phyloP scores from a whole-genome alignment of 2,329 filamentous ascomycete species.

The Talaromyces piceae region DNA sequence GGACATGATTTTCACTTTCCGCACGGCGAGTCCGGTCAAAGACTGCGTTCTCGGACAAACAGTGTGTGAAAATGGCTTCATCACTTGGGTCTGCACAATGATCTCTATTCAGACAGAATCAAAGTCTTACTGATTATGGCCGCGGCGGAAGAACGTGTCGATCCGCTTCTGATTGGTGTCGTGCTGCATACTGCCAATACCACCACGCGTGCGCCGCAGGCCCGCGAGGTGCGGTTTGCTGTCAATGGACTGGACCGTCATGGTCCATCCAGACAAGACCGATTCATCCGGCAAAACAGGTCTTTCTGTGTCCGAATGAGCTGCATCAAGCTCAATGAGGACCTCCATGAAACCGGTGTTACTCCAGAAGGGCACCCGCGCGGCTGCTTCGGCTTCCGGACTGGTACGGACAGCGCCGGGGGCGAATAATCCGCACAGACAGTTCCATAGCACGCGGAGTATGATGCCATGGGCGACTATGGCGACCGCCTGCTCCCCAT shows the following conservation, averaged over 20 bases:
- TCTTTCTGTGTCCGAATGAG: neutral
- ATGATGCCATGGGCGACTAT: constrained; percentile 81
- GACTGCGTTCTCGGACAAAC: constrained; percentile 57
- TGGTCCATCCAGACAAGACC: constrained; percentile 33
- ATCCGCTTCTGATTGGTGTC: constrained; percentile 71
- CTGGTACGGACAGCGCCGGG: constrained; percentile 39
- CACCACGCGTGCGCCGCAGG: constrained; percentile 71
- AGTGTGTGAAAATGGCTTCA: constrained; percentile 51
- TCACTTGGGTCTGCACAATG: constrained; percentile 31
- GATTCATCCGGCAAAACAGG: neutral
- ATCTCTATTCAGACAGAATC: constrained; percentile 6
- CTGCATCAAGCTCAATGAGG: constrained; percentile 18
- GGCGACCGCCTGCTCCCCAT: constrained; percentile 43
- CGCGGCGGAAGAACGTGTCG: constrained; percentile 63
- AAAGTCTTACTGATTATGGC: constrained; percentile 8
- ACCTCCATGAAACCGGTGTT: constrained; percentile 58
- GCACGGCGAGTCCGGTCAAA: constrained; percentile 39
- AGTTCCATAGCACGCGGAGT: constrained; percentile 60
- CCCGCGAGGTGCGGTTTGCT: constrained; percentile 62
- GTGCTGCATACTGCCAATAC: constrained; percentile 69
- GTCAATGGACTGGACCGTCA: constrained; percentile 58
- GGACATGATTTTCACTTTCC: constrained; percentile 35
- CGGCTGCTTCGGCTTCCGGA: constrained; percentile 26
- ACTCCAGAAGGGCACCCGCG: constrained; percentile 53
- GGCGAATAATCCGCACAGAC: constrained; percentile 51